Base-by-base conservation (phyloP, 23 red algal species). In the Gracilaria gracilis region DNA sequence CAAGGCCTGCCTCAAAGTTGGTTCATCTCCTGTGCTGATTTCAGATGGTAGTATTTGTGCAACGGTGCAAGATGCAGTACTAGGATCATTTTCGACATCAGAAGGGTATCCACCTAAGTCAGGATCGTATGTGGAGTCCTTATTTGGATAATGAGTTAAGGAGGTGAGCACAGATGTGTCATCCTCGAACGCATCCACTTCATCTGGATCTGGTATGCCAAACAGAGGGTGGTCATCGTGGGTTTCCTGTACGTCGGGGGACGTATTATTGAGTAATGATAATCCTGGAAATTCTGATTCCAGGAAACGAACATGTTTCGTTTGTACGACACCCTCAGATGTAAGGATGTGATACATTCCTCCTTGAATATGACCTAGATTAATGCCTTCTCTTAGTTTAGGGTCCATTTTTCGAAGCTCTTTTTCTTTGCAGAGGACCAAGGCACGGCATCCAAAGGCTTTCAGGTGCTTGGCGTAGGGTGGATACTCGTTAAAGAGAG, bases 341-440 rank as follows among this genome's bases (percentile, higher is more conserved):
- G 86, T 89, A 19, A 89, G 72, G 38, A 89, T 78, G 19, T 13
- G 7, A 24, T 89, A 89, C 34, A 89, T 67, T 58, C 67, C 86
- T 32, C 86, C 71, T 32, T 73, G 24, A 28, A 66, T 25, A 71
- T 89, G 67, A 34, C 37, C 50, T 15, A 89, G 75, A 54, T 78
- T 29, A 34, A 89, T 28, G n/a, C 86, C 86, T 17, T 64, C 50
- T 15, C 6, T 27, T 40, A 80, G 35, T 48, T 72, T 0, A 28
- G 71, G 4, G 16, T 70, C 32, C 29, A 89, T 29, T 23, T 57
- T 79, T 36, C 27, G 21, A 25, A 16, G 35, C 61, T 80, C 32
- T 4, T 34, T 17, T n/a, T 48, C 55, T 19, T 16, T 37, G 20
- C 24, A 51, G 6, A 25, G 44, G 6, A 64, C 34, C 9, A 59